Evolutionary conservation across 2,329 filamentous ascomycete species (phyloP).

Genomic region (Ophiostoma fasciatum): DNA sequence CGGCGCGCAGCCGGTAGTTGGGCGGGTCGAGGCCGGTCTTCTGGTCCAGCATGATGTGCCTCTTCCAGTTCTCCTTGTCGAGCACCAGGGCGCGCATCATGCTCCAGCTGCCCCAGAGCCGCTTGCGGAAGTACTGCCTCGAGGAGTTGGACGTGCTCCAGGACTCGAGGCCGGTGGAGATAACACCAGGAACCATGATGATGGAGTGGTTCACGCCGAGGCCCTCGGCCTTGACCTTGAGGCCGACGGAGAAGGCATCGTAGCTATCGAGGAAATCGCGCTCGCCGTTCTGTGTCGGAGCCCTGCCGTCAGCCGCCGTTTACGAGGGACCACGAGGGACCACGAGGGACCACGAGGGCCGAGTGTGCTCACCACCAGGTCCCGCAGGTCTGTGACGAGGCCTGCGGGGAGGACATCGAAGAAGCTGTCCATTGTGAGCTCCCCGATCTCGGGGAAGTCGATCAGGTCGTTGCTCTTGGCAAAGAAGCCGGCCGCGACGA

Average conservation of each 20-base stretch:
- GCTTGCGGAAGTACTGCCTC: conserved; percentile 81
- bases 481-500: conserved; percentile 80
- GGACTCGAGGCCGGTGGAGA: conserved; percentile 90
- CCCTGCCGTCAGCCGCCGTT: too few relatives aligned
- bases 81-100: conserved; percentile 95
- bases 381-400: conserved; percentile 70
- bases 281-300: conserved; percentile 54
- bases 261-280: conserved; percentile 71
- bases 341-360: neutral
- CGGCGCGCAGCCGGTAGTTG: conserved; percentile 75
- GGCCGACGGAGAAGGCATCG: conserved; percentile 83
- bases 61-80: conserved; percentile 90
- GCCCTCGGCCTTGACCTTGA: conserved; percentile 69
- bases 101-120: conserved; percentile 94
- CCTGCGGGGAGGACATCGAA: conserved; percentile 79
- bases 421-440: conserved; percentile 71
- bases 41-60: conserved; percentile 92
- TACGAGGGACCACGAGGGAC: too few relatives aligned
- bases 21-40: conserved; percentile 81
- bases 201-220: conserved; percentile 72
- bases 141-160: conserved; percentile 85
- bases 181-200: conserved; percentile 95
- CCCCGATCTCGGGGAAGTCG: conserved; percentile 54
- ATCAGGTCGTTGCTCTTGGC: conserved; percentile 82
- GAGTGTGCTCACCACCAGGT: conserved; percentile 53